Base-by-base conservation (phyloP, 345 rosid genomes). In the Firmiana major region DNA sequence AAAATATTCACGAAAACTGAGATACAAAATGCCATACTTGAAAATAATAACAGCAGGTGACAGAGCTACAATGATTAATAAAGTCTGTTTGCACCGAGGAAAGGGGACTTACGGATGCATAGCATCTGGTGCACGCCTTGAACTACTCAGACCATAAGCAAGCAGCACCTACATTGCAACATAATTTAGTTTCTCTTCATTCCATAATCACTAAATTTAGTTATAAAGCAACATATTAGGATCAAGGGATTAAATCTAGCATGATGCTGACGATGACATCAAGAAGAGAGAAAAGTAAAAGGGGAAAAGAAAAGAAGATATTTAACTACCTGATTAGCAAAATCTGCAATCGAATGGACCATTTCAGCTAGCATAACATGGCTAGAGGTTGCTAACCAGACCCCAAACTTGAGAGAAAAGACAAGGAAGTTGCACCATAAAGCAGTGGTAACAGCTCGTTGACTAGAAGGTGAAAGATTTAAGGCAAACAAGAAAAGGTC, bases 71-170 rank as follows among this genome's bases (percentile, higher is more conserved):
- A 67, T 48, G 15, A 73, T 36, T 22, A 49, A 73, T 6, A 45
- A 80, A 74, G 43, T 42, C n/a, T 58, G 49, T 57, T 38, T 34
- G 51, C 4, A 48, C 26, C 10, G 71, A 1, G 19, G 40, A 68
- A n/a, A 17, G 24, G 74, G 80, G 71, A 86, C 97, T 86, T 83
- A 96, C 99, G 97, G 98, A 81, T 96, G 99, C 81, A 96, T 81
- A 75, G 98, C 98, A 88, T 96, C 99, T 9, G 98, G 99, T 49
- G 97, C 99, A 63, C 97, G 99, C 80, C 97, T 93, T 82, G 99
- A 96, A 86, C 99, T 96, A 85, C 88, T 86, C 83, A 96, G 84
- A 67, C 98, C 99, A 88, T 93, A 96, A 85, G 98, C 97, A 82
- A 96, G 97, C 86, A 96, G 94, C 5, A 85, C 97, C 99, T 96